A percentile compares a stretch with the other conserved stretches of the same genome.
These are phyloP conservation scores for Coniochaeta ligniaria DNA, from an alignment of 2,329 filamentous ascomycete species.

Conservation along the genomic window DNA sequence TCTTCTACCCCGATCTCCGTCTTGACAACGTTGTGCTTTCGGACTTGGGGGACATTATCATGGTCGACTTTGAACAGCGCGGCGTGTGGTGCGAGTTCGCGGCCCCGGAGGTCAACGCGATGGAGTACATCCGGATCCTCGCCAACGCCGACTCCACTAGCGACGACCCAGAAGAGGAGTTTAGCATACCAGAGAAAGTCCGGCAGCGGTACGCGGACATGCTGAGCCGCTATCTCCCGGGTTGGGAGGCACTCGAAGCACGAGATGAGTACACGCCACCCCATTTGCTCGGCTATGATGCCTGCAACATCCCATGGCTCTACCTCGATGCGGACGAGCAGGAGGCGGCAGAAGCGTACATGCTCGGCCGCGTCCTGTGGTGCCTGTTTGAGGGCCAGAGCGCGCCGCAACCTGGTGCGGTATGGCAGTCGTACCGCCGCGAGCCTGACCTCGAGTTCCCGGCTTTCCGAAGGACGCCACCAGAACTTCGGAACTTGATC, in stretches of 20 bases:
- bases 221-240: slow-evolving; percentile 36
- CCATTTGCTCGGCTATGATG: slow-evolving; percentile 7
- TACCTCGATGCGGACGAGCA: slow-evolving; percentile 43
- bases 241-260: slow-evolving; percentile 33
- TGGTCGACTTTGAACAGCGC: slow-evolving; percentile 57
- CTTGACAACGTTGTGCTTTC: slow-evolving; percentile 53
- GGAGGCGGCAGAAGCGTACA: slow-evolving; percentile 54
- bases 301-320: slow-evolving; percentile 51
- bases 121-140: slow-evolving; percentile 50
- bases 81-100: slow-evolving; percentile 58
- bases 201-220: slow-evolving; percentile 31
- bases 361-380: slow-evolving; percentile 55
- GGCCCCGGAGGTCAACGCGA: slow-evolving; percentile 50
- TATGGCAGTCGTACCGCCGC: slow-evolving; percentile 52
- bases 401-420: slow-evolving; percentile 46
- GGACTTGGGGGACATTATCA: slow-evolving; percentile 35
- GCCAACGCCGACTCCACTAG: slow-evolving; percentile 21
- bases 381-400: slow-evolving; percentile 55
- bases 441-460: slow-evolving; percentile 52
- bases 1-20: slow-evolving; percentile 52
- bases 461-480: slow-evolving; percentile 38
- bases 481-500: slow-evolving; percentile 37
- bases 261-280: slow-evolving; percentile 31
- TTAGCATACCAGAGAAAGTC: slow-evolving; percentile 27
- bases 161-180: slow-evolving; percentile 17